These are phyloP conservation scores for Phyllosticta capitalensis DNA, from an alignment of 2,329 filamentous ascomycete genomes.

Conservation along the genomic window DNA sequence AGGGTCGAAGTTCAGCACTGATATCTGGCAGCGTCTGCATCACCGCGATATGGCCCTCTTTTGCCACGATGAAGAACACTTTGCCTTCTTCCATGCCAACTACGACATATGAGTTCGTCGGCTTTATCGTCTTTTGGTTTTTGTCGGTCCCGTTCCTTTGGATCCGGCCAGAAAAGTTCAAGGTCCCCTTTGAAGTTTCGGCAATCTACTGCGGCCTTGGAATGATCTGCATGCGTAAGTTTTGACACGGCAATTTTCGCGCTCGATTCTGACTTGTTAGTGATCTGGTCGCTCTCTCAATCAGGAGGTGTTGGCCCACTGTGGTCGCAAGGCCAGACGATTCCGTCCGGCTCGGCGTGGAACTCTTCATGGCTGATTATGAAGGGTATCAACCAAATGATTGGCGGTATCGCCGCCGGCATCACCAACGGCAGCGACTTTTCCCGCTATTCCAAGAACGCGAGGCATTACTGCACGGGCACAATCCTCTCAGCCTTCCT, in stretches of 20 bases:
- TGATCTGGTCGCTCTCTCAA: conserved; percentile 39
- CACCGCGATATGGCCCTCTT: conserved; percentile 28
- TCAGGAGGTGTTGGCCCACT: conserved; percentile 37
- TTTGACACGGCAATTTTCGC: neutral
- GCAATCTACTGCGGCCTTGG: conserved; percentile 35
- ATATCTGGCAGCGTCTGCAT: conserved; percentile 19
- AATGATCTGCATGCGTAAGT: conserved; percentile 29
- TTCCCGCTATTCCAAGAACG: conserved; percentile 32
- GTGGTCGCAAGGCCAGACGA: conserved; percentile 28
- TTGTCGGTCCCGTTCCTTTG: conserved; percentile 36
- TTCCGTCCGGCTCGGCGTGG: conserved; percentile 28
- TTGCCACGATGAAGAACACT: conserved; percentile 23
- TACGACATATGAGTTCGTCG: conserved; percentile 27
- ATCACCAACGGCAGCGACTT: conserved; percentile 38
- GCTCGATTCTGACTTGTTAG: conserved; percentile 19
- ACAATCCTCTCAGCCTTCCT: conserved; percentile 32
- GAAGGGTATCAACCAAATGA: conserved; percentile 35
- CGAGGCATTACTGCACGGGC: conserved; percentile 30
- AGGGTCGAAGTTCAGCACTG: neutral
- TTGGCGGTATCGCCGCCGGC: conserved; percentile 33
- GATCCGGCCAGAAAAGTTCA: conserved; percentile 43
- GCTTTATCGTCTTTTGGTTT: conserved; percentile 27
- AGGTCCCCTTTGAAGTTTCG: conserved; percentile 37
- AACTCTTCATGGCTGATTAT: conserved; percentile 38
- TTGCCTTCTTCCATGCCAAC: conserved; percentile 25